These are phyloP conservation scores for Ophiosphaerella narmari DNA, from an alignment of 2,329 filamentous ascomycete genomes.

Conservation along the genomic window DNA sequence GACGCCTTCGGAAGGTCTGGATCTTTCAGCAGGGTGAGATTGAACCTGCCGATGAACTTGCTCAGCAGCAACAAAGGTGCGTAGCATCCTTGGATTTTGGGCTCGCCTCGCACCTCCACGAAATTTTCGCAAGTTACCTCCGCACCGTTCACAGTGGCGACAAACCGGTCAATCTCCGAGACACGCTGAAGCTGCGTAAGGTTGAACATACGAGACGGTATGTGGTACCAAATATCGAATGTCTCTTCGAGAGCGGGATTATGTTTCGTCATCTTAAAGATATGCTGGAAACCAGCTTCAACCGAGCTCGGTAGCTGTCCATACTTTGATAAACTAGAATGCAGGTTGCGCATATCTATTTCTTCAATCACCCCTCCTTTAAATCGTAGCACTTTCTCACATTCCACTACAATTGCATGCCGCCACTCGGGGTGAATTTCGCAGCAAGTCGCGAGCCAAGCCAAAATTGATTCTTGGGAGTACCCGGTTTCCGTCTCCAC, in stretches of 20 bases:
- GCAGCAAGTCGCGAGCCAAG: slow-evolving; percentile 14
- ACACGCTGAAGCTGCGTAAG: slow-evolving; percentile 19
- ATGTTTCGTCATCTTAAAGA: no score
- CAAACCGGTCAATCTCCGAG: slow-evolving; percentile 2
- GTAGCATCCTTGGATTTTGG: slow-evolving; percentile 19
- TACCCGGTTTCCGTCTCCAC: background rate
- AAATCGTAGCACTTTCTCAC: background rate
- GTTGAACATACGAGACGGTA: slow-evolving; percentile 26
- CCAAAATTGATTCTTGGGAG: slow-evolving; percentile 3
- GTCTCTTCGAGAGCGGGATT: background rate
- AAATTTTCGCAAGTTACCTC: slow-evolving; percentile 16
- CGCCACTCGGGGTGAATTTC: slow-evolving; percentile 14
- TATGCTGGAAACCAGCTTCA: background rate
- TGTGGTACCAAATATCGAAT: slow-evolving; percentile 13
- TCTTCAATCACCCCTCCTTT: background rate
- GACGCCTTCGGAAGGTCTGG: background rate
- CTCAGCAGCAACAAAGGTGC: slow-evolving; percentile 13
- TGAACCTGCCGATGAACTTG: slow-evolving; percentile 6
- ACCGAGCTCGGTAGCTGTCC: slow-evolving; percentile 4
- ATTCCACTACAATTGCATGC: slow-evolving; percentile 5
- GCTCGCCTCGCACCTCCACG: slow-evolving; percentile 23
- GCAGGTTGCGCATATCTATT: slow-evolving; percentile 2
- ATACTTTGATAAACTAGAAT: slow-evolving; percentile 3
- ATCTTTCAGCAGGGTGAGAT: background rate
- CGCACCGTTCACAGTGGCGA: slow-evolving; percentile 3